A percentile compares a stretch with the other conserved stretches of the same genome.
phyloP scores from a whole-genome alignment of 2,329 filamentous ascomycete genomes.

The Colletotrichum sp. region DNA sequence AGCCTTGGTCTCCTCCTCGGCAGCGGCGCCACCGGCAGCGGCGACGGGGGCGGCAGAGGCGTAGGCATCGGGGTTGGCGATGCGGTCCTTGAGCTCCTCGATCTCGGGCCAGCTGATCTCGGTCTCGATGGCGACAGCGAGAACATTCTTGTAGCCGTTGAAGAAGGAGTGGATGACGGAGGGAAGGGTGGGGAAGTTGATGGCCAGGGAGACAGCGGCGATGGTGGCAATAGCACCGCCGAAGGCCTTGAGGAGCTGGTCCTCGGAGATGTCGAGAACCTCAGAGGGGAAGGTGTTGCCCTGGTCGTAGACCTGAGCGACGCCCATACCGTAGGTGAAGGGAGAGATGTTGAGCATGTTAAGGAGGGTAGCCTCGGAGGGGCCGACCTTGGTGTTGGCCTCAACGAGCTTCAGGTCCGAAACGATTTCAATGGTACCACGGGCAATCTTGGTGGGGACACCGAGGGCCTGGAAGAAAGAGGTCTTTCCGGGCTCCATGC shows the following conservation, averaged over 20 bases:
- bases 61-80: slow-evolving; percentile 98
- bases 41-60: slow-evolving; percentile 76
- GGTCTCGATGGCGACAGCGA: slow-evolving; percentile 88
- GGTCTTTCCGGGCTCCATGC: slow-evolving; percentile 99
- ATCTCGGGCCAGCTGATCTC: slow-evolving; percentile 96
- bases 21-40: slow-evolving; percentile 61
- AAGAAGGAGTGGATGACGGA: slow-evolving; percentile 95
- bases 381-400: slow-evolving; percentile 90
- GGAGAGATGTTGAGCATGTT: slow-evolving; percentile 99
- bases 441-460: slow-evolving; percentile 99
- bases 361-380: slow-evolving; percentile 97
- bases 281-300: slow-evolving; percentile 88
- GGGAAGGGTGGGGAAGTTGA: slow-evolving; percentile 95
- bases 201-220: slow-evolving; percentile 86
- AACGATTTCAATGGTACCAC: slow-evolving; percentile 99
- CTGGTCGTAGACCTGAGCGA: slow-evolving; percentile 95
- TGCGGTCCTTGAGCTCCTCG: slow-evolving; percentile 98
- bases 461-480: slow-evolving; percentile 99
- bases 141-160: slow-evolving; percentile 97
- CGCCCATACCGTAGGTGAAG: slow-evolving; percentile 99
- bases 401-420: slow-evolving; percentile 97
- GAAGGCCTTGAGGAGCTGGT: slow-evolving; percentile 89
- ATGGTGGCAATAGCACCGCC: slow-evolving; percentile 83
- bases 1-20: slow-evolving; percentile 65
- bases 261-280: slow-evolving; percentile 93